Base-by-base conservation (phyloP, 1,284 basidiomycete genomes). In the Ceratobasidium sp. region DNA sequence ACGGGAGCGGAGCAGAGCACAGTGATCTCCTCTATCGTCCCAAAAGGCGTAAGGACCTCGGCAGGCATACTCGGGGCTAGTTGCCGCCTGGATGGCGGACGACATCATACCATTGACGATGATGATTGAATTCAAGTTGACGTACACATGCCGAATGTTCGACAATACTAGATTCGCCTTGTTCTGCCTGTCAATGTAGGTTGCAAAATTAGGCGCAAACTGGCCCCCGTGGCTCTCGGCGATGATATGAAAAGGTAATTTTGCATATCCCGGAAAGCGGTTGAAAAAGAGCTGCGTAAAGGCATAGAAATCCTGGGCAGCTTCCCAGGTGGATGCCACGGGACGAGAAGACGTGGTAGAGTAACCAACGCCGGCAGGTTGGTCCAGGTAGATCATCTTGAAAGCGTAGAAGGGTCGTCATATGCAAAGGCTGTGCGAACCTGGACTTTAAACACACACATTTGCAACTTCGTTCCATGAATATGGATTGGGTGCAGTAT, bases 291-390 rank as follows among this genome's bases (percentile, higher is more conserved):
- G 85, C 76, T 90, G 88, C 64, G 91, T 76, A 75, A 89, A 87
- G 47, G 75, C 57, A 67, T 73, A 90, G 38, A 78, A 73, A 52
- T 75, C 73, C 27, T 73, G 71, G 20, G 77, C 75, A 0, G 76
- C 74, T 49, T 68, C 65, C 25, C 40, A 13, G 13, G 70, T 74
- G 71, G 45, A 50, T 29, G 43, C 53, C 27, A 68, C 38, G 4
- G 53, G 2, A 13, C 81, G 82, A 0, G 81, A 80, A 68, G 85
- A 83, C 0, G 77, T 82, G 2, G 87, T 87, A 3, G 87, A 89
- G 75, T 88, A 88, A 1, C 87, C 87, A 3, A 86, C 85, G 0
- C 86, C 86, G 62, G 89, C 86, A 0, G 90, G 90, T 76, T 92
- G 89, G 76, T 91, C 89, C 58, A 91, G 86, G 74, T 90, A 91